Percentiles rank a stretch among this genome's conserved stretches.
Conservation (phyloP, 768 basidiomycete genomes). For the Hericium rajendrae region DNA sequence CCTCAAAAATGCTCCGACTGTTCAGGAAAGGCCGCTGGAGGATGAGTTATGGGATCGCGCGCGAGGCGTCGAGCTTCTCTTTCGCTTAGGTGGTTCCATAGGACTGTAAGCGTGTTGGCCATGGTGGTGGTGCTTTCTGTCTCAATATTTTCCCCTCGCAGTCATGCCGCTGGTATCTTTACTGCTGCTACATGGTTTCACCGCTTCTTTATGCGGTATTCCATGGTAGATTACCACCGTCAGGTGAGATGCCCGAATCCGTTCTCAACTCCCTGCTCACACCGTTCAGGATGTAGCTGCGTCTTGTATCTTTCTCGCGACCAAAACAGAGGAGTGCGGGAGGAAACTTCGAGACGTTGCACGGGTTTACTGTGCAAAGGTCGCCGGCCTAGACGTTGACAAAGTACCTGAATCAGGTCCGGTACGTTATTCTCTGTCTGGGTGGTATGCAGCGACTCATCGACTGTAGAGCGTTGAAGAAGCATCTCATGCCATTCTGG, state of each 20-base stretch:
- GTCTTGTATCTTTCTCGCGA: conserved; percentile 78
- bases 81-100: conserved; percentile 70
- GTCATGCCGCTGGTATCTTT: conserved; percentile 73
- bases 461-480: conserved; percentile 61
- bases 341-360: conserved; percentile 83
- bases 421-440: conserved; percentile 29
- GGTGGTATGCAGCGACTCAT: not conserved
- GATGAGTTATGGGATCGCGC: conserved; percentile 73
- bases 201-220: conserved; percentile 82
- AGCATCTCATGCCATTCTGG: conserved; percentile 56
- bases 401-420: conserved; percentile 55
- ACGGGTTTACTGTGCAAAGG: conserved; percentile 62
- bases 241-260: conserved; percentile 38
- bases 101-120: conserved; percentile 46
- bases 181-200: conserved; percentile 90
- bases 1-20: conserved; percentile 10
- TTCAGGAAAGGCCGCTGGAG: conserved; percentile 26
- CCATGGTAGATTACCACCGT: conserved; percentile 73
- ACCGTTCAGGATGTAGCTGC: conserved; percentile 66
- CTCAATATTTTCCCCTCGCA: conserved; percentile 22
- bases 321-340: conserved; percentile 88
- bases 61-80: conserved; percentile 78
- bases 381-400: conserved; percentile 41
- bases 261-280: conserved; percentile 1
- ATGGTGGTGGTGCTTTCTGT: conserved; percentile 8